Percentiles rank a stretch among this genome's conserved stretches.
phyloP scores from a whole-genome alignment of 176 grass and related monocot species.

The Tuctoria greenei region DNA sequence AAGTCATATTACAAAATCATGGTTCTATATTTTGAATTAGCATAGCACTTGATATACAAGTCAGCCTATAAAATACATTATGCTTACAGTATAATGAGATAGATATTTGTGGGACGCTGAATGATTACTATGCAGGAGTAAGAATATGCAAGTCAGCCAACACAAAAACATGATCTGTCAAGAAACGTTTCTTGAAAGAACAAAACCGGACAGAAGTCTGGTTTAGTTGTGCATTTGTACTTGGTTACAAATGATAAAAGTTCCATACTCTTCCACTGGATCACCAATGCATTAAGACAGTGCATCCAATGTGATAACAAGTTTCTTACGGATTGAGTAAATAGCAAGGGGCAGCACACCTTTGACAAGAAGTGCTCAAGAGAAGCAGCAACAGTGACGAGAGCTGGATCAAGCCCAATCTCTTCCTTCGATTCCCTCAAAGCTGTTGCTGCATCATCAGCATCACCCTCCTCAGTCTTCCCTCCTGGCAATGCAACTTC shows the following conservation, averaged over 20 bases:
- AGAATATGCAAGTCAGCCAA: no score
- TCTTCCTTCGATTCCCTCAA: conserved; percentile 66
- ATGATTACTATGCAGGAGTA: not conserved
- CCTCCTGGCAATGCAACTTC: conserved; percentile 82
- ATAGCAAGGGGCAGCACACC: conserved; percentile 28
- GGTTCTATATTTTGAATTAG: not conserved
- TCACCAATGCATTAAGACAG: not conserved
- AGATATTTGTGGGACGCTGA: not conserved
- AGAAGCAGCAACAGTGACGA: conserved; percentile 52
- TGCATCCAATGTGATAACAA: not conserved
- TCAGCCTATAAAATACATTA: not conserved
- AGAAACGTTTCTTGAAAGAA: not conserved
- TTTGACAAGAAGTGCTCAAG: conserved; percentile 68
- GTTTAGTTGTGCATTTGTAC: conserved; percentile 1
- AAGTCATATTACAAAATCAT: not conserved
- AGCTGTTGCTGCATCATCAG: conserved; percentile 63
- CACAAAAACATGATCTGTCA: no score
- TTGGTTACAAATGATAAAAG: not conserved
- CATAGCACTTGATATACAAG: conserved; percentile 14
- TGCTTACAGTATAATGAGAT: not conserved
- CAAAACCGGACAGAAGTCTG: not conserved
- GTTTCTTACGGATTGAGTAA: not conserved
- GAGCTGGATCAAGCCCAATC: conserved; percentile 60
- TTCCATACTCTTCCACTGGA: not conserved
- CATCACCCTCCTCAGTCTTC: conserved; percentile 66